phyloP scores from a whole-genome alignment of 768 basidiomycete genomes.

The Floccularia luteovirens region DNA sequence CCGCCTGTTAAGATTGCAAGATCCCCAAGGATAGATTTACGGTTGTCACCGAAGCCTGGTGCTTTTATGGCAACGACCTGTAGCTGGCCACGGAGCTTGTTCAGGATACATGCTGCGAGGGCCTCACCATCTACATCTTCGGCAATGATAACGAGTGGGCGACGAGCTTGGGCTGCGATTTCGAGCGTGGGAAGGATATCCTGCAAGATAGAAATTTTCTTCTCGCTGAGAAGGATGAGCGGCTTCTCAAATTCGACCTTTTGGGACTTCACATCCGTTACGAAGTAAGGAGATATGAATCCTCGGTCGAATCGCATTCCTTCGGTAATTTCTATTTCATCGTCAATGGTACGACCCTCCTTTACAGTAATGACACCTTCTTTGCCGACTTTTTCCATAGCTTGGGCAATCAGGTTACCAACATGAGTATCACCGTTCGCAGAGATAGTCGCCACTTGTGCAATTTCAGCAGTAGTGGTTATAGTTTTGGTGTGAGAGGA shows the following conservation, averaged over 20 bases:
- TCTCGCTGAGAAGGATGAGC: slow-evolving; percentile 86
- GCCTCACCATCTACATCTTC: slow-evolving; percentile 99
- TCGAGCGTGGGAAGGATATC: slow-evolving; percentile 94
- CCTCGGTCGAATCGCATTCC: slow-evolving; percentile 99
- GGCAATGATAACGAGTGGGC: slow-evolving; percentile 93
- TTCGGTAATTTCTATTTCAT: slow-evolving; percentile 99
- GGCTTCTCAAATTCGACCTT: slow-evolving; percentile 98
- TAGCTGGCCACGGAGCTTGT: slow-evolving; percentile 98
- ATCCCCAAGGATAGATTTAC: slow-evolving; percentile 96
- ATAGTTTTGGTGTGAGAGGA: slow-evolving; percentile 85
- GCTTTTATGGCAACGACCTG: slow-evolving; percentile 94
- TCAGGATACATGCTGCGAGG: slow-evolving; percentile 94
- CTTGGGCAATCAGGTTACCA: slow-evolving; percentile 92
- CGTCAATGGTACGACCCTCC: slow-evolving; percentile 96
- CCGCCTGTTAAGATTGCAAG: slow-evolving; percentile 96
- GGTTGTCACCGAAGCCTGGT: slow-evolving; percentile 98
- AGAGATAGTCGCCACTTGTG: slow-evolving; percentile 96
- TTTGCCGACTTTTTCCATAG: slow-evolving; percentile 99
- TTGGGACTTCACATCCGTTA: slow-evolving; percentile 96
- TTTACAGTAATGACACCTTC: slow-evolving; percentile 99
- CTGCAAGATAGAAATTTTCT: slow-evolving; percentile 93
- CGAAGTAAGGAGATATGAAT: slow-evolving; percentile 96
- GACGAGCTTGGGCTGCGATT: slow-evolving; percentile 68
- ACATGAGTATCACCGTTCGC: slow-evolving; percentile 80
- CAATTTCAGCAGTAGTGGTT: slow-evolving; percentile 96